These are phyloP conservation scores for Myriangium duriaei DNA, from an alignment of 2,329 filamentous ascomycete genomes.

Conservation along the genomic window DNA sequence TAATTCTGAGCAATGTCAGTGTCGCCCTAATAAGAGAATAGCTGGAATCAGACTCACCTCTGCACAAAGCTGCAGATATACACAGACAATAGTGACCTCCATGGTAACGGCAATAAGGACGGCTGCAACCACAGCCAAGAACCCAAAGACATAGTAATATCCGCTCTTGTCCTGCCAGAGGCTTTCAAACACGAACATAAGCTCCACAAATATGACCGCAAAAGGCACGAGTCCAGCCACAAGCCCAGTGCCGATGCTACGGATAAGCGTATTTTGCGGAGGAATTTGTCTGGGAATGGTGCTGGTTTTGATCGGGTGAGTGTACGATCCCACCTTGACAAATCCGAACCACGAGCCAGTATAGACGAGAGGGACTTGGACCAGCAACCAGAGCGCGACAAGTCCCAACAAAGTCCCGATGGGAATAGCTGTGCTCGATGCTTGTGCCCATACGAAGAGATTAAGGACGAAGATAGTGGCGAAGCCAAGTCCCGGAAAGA, in stretches of 20 bases:
- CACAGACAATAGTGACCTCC: conserved; percentile 71
- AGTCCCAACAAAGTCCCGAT: conserved; percentile 67
- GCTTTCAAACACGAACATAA: conserved; percentile 76
- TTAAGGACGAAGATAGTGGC: conserved; percentile 66
- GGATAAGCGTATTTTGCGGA: conserved; percentile 61
- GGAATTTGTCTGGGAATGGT: conserved; percentile 62
- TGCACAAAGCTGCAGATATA: conserved; percentile 69
- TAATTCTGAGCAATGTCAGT: conserved; percentile 48
- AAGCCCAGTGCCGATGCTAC: conserved; percentile 49
- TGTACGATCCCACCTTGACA: conserved; percentile 53
- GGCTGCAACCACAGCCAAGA: conserved; percentile 59
- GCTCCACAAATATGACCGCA: conserved; percentile 76
- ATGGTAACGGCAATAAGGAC: conserved; percentile 66
- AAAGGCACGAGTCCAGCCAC: conserved; percentile 71
- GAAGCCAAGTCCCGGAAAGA: conserved; percentile 72
- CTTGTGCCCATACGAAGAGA: conserved; percentile 81
- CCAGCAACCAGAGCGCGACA: conserved; percentile 66
- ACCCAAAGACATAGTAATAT: conserved; percentile 87
- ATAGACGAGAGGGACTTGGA: conserved; percentile 77
- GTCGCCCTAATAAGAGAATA: too few relatives aligned
- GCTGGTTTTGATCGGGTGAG: conserved; percentile 69
- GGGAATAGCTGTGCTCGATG: conserved; percentile 75
- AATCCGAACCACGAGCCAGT: conserved; percentile 68
- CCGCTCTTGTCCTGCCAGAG: conserved; percentile 84
- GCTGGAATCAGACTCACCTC: conserved; percentile 40